Conservation (phyloP, 2,329 filamentous ascomycete species). For the Verticillium tricorpus region DNA sequence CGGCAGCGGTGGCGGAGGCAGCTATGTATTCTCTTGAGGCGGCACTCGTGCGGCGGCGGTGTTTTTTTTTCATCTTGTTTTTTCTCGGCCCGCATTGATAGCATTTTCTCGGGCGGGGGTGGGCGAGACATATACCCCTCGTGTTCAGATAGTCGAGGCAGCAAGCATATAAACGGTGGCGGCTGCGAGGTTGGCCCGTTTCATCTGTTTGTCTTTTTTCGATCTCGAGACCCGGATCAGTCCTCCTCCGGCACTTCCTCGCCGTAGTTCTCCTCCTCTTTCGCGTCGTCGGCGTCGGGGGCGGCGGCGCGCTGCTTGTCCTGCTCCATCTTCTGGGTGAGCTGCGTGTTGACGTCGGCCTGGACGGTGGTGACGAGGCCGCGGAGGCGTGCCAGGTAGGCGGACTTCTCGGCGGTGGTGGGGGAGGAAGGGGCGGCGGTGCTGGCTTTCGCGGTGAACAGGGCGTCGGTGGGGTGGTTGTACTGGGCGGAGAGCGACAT, state of each 20-base stretch:
- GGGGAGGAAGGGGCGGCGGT: conserved; percentile 29
- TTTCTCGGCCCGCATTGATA: conserved; percentile 8
- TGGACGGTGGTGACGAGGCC: conserved; percentile 56
- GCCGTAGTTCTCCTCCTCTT: conserved; percentile 76
- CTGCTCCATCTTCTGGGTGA: conserved; percentile 71
- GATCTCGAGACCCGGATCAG: conserved; percentile 9
- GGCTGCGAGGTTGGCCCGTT: background rate
- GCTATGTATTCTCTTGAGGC: conserved; percentile 5
- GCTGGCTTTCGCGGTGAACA: conserved; percentile 37
- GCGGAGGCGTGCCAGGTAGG: conserved; percentile 57
- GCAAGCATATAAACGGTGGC: background rate
- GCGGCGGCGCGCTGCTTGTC: conserved; percentile 52
- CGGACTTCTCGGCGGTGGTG: conserved; percentile 45
- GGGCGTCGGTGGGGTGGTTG: conserved; percentile 2
- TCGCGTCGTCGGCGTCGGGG: conserved; percentile 42
- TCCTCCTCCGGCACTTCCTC: conserved; percentile 71
- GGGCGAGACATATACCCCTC: background rate
- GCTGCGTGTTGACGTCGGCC: conserved; percentile 61
- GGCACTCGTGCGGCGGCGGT: background rate
- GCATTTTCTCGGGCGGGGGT: conserved; percentile 14
- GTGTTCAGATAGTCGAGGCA: background rate
- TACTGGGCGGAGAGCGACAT: background rate
- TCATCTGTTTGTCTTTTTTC: background rate
- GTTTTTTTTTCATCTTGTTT: conserved; percentile 3
- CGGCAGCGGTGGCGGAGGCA: conserved; percentile 15